A percentile compares a stretch with the other conserved stretches of the same genome.
Evolutionary conservation across 1,284 basidiomycete species (phyloP).

Genomic region (Puccinia polysora): DNA sequence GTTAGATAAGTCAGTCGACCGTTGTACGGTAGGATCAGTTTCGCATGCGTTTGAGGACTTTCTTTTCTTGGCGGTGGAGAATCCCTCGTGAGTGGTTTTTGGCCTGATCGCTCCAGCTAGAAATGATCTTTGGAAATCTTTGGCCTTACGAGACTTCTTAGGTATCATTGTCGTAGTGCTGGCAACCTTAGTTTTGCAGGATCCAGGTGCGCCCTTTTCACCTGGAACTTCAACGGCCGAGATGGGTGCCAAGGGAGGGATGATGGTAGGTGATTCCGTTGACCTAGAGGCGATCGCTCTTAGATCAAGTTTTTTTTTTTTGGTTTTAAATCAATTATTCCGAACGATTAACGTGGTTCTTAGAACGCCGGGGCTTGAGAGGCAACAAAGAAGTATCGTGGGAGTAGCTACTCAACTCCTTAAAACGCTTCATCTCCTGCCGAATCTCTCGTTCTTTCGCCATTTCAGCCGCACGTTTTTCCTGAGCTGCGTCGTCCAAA

Average conservation of each 20-base stretch:
- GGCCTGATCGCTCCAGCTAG: slow-evolving; percentile 34
- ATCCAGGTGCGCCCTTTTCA: neutral
- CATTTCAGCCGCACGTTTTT: slow-evolving; percentile 24
- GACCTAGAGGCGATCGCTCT: slow-evolving; percentile 32
- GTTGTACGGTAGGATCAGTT: too few relatives aligned
- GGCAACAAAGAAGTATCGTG: neutral
- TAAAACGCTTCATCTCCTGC: slow-evolving; percentile 34
- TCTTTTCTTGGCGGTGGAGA: slow-evolving; percentile 17
- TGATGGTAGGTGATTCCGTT: neutral
- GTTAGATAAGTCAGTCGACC: too few relatives aligned
- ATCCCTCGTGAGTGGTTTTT: neutral
- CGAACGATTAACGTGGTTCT: neutral
- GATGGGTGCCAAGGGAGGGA: neutral
- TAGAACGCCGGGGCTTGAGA: neutral
- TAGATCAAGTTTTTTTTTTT: too few relatives aligned
- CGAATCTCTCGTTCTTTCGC: slow-evolving; percentile 29
- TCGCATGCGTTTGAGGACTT: too few relatives aligned
- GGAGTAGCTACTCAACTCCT: slow-evolving; percentile 24
- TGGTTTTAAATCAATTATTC: too few relatives aligned
- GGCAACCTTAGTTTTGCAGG: neutral
- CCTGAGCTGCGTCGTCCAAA: slow-evolving; percentile 40
- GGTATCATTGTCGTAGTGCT: slow-evolving; percentile 32
- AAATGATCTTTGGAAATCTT: slow-evolving; percentile 34
- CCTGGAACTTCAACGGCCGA: neutral
- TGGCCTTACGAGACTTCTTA: slow-evolving; percentile 28